These are phyloP conservation scores for Linnemannia hyalina DNA, from an alignment of 192 early-diverging fungal genomes.

Conservation along the genomic window DNA sequence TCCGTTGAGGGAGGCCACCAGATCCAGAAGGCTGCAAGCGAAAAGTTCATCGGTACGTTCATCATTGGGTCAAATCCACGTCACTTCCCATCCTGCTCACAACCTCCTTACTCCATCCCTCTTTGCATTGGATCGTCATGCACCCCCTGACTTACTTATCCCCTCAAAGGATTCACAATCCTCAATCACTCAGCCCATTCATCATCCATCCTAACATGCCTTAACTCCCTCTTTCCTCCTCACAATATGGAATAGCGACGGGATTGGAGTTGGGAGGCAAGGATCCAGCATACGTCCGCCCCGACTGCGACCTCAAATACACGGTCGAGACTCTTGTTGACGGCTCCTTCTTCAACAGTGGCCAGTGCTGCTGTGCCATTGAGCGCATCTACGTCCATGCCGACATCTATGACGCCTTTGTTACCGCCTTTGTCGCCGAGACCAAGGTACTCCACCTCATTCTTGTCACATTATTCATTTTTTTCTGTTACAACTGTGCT, in stretches of 20 bases:
- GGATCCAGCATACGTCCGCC: constrained; percentile 85
- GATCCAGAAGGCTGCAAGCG: constrained; percentile 67
- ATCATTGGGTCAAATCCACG: not conserved
- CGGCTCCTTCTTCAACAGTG: constrained; percentile 86
- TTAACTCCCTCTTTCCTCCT: not conserved
- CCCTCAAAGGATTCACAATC: not conserved
- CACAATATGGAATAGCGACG: constrained; percentile 54
- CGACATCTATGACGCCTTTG: constrained; percentile 76
- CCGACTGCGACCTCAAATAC: constrained; percentile 76
- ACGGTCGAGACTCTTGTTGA: constrained; percentile 84
- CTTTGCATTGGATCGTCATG: not conserved
- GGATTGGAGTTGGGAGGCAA: constrained; percentile 89
- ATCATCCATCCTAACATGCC: not conserved
- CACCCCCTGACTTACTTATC: not conserved
- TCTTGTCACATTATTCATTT: no score
- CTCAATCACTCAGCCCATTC: no score
- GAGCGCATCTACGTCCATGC: constrained; percentile 86
- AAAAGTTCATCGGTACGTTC: constrained; percentile 70
- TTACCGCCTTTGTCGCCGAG: constrained; percentile 68
- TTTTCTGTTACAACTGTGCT: no score
- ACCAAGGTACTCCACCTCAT: constrained; percentile 57
- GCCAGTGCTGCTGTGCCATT: constrained; percentile 86
- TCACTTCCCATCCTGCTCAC: not conserved
- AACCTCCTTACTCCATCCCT: constrained; percentile 1
- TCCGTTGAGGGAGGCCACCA: constrained; percentile 78